Evolutionary conservation across 306 rosid species (phyloP).

Genomic region (Lathyrus sativus): DNA sequence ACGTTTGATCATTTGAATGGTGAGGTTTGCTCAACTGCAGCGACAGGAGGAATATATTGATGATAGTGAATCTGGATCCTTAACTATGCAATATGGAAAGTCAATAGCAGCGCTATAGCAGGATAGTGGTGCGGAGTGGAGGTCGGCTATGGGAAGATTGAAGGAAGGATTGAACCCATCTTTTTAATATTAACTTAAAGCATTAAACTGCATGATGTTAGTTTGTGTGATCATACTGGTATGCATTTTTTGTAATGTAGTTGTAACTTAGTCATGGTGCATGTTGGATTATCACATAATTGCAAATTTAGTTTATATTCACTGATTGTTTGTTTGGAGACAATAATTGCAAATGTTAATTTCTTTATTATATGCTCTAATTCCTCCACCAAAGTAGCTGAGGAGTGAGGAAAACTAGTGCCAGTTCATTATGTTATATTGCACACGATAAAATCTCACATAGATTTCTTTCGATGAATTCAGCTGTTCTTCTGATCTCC

Average conservation of each 20-base stretch:
- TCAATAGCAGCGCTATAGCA: no score
- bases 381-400: not conserved
- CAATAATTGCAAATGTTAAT: not conserved
- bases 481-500: conserved; percentile 1
- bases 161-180: not conserved
- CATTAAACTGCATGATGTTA: conserved; percentile 13
- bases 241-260: conserved; percentile 1
- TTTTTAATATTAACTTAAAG: conserved; percentile 2
- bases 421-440: no score
- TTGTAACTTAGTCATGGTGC: conserved; percentile 18
- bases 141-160: no score
- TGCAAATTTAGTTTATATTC: conserved; percentile 19
- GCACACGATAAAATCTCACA: no score
- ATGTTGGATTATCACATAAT: not conserved
- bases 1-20: not conserved
- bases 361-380: not conserved
- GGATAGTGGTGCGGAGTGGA: no score
- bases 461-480: not conserved
- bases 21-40: not conserved
- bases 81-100: not conserved
- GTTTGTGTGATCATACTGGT: not conserved
- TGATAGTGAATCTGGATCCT: not conserved
- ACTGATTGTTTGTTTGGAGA: conserved; percentile 17
- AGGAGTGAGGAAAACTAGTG: no score
- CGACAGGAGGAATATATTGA: not conserved